Evolutionary conservation across 306 rosid species (phyloP), one percentile per base, ranked within the genome.

Genomic region (Benincasa hispida): DNA sequence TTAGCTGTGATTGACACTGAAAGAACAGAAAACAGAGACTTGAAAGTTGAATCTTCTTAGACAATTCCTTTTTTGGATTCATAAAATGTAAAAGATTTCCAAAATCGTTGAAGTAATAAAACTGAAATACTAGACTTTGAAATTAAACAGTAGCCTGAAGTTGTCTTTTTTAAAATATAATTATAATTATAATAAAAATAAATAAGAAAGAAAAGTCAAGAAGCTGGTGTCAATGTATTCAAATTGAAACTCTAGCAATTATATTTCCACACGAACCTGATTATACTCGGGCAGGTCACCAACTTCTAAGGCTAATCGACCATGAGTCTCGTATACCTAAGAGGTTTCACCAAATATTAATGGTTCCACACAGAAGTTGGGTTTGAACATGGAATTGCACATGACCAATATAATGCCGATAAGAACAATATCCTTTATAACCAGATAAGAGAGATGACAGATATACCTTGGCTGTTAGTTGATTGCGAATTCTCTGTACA

Each of bases 311-410:
- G 99, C 87, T 80, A 90, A 77, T 32, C 99, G 95, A 41, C 98
- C 99, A 79, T 95, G 99, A 55, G 97, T 90, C 88, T 95, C 98
- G 51, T 95, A 95, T 75, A 95, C 99, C 99, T 95, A 86, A 72
- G 83, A 77, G 58, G 78, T 34, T 27, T 68, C 55, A 58, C 59
- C 25, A 69, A 69, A 14, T 62, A 8, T 51, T n/a, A 57, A 79
- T 27, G 60, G 77, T 58, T 63, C 63, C 13, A 56, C 61, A 57
- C 22, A 57, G 59, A 60, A 21, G 30, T 75, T 2, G 73, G n/a
- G 32, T 76, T 67, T 56, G 32, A 51, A 25, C 28, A 24, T 69
- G 54, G 50, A 55, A 56, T 2, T n/a, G 37, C 50, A 6, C 18
- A 47, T 27, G 34, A 48, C 25, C 41, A 70, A n/a, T 48, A 27